Evolutionary conservation across 305 asterid genomes (phyloP).

Genomic region (Euphrasia arctica): DNA sequence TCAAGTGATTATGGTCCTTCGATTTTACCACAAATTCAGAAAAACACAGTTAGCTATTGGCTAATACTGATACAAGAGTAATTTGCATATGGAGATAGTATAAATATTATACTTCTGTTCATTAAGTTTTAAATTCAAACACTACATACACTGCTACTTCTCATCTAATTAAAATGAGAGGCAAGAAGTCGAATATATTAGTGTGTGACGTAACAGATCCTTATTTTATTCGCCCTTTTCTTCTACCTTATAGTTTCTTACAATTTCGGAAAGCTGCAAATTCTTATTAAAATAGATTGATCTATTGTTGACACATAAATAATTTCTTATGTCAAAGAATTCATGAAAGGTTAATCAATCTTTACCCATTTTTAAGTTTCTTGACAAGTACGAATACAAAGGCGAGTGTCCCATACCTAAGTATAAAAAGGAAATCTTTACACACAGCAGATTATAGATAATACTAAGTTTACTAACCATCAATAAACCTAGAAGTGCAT

Average conservation of each 20-base stretch:
- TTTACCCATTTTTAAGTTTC: no score
- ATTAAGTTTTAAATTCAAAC: no score
- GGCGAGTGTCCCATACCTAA: no score
- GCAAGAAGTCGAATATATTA: constrained; percentile 2
- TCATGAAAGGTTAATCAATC: no score
- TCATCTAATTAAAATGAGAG: neutral
- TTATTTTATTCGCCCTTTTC: neutral
- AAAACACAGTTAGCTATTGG: neutral
- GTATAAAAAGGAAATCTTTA: no score
- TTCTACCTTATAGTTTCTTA: constrained; percentile 8
- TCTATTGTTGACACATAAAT: no score
- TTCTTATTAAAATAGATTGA: no score
- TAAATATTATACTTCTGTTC: no score
- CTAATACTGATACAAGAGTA: neutral
- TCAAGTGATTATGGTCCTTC: constrained; percentile 78
- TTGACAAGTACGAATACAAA: no score
- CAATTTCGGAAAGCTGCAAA: constrained; percentile 7
- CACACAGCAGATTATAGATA: no score
- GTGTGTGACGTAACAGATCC: constrained; percentile 2
- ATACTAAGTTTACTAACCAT: constrained; percentile 36
- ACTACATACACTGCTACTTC: neutral
- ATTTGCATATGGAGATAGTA: neutral
- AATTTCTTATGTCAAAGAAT: no score
- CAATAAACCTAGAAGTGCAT: constrained; percentile 34
- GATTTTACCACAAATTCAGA: constrained; percentile 19